phyloP scores from a whole-genome alignment of 495 filamentous ascomycete genomes.

The Annulohypoxylon stygium region DNA sequence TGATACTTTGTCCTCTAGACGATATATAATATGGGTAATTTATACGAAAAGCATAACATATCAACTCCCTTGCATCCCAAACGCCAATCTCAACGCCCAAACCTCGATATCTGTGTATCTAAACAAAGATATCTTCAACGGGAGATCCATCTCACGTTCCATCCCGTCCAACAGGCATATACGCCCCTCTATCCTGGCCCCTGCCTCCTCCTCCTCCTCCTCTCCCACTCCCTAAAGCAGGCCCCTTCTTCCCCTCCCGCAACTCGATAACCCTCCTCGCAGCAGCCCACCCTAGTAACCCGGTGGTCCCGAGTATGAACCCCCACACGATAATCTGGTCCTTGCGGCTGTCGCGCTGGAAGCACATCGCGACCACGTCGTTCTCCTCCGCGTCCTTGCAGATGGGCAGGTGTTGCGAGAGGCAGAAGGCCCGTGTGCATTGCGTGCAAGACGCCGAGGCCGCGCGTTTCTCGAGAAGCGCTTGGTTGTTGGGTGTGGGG shows the following conservation, averaged over 20 bases:
- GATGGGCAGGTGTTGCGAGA: constrained; percentile 84
- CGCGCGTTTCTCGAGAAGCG: constrained; percentile 43
- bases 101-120: constrained; percentile 1
- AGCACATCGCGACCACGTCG: constrained; percentile 90
- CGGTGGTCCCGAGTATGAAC: constrained; percentile 89
- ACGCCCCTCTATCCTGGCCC: constrained; percentile 30
- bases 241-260: constrained; percentile 58
- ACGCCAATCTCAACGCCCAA: constrained; percentile 10
- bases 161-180: constrained; percentile 34
- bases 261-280: constrained; percentile 66
- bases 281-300: constrained; percentile 83
- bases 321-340: constrained; percentile 92
- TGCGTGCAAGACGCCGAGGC: constrained; percentile 72
- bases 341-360: constrained; percentile 91
- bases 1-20: neutral
- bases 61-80: constrained; percentile 3
- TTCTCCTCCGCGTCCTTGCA: constrained; percentile 88
- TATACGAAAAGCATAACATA: neutral
- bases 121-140: constrained; percentile 2
- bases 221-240: constrained; percentile 26
- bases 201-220: constrained; percentile 13
- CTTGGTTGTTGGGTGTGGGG: neutral
- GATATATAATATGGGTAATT: neutral
- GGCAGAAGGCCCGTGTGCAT: constrained; percentile 92
- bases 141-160: constrained; percentile 2